These are phyloP conservation scores for Jasminum sambac DNA, from an alignment of 257 asterid genomes.

Conservation along the genomic window DNA sequence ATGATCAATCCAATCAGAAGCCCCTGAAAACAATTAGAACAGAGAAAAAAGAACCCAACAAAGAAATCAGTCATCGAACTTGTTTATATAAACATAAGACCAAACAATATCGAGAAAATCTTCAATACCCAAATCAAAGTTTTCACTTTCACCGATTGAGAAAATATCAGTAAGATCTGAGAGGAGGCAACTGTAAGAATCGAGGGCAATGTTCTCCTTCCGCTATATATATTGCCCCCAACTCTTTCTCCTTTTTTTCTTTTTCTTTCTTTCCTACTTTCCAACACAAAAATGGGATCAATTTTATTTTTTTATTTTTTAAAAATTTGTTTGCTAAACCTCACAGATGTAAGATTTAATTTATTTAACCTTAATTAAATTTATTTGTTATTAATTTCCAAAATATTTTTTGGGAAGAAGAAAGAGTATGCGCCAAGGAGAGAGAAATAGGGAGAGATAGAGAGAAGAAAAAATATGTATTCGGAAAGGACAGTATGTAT, in stretches of 20 bases:
- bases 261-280: constrained; percentile 25
- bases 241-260: constrained; percentile 24
- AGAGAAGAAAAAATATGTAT: constrained; percentile 2
- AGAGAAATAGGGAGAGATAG: constrained; percentile 9
- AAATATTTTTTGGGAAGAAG: not conserved
- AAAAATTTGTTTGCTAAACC: not conserved
- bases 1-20: constrained; percentile 25
- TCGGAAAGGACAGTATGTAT: constrained; percentile 2
- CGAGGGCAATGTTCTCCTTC: constrained; percentile 25
- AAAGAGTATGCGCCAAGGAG: constrained; percentile 19
- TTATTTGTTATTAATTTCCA: not conserved
- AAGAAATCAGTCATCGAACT: constrained; percentile 3
- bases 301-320: not conserved
- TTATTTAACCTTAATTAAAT: not conserved
- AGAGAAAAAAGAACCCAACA: constrained; percentile 12
- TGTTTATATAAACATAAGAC: not conserved
- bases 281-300: constrained; percentile 3
- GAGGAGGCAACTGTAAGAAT: constrained; percentile 23
- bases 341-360: not conserved
- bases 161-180: constrained; percentile 25
- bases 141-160: constrained; percentile 12
- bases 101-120: constrained; percentile 2
- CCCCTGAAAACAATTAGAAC: constrained; percentile 8
- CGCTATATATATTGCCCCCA: constrained; percentile 29
- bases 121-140: constrained; percentile 29